Evolutionary conservation across 1,139 yeast species (phyloP), one percentile per base, ranked within the genome.

Genomic region (Scheffersomyces lignicola): DNA sequence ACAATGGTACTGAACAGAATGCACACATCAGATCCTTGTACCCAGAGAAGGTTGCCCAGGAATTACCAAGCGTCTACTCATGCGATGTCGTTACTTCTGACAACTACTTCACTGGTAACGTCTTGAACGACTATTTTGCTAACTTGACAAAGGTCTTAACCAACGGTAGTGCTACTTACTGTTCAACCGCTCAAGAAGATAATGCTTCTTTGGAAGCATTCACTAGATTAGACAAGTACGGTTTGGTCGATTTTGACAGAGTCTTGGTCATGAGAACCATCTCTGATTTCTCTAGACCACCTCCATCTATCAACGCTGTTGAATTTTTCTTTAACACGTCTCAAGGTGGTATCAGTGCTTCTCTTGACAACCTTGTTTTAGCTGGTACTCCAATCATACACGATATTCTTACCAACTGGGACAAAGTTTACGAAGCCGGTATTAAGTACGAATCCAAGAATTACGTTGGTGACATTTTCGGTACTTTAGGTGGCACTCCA

Each of bases 131-230:
- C 48, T 65, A 76, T 47, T 77, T 78, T 51, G 52, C 67, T 21
- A 65, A 66, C 51, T 74, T 63, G 50, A 69, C 82, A 22, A 43
- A 50, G 18, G 50, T 78, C 44, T 57, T 79, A 55, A 73, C 84
- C 42, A 80, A 80, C 49, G 80, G 79, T 32, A 68, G 82, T 31
- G 83, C 78, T 16, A 61, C 59, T 20, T 80, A 78, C 62, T 77
- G 84, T 56, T 55, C 80, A 22, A 76, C 83, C 32, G 84, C 83
- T 36, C 84, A 79, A 57, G 87, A 80, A 57, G 86, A 80, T 53
- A 77, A 79, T 51, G 86, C 86, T 22, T 67, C 82, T 9, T 69
- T 80, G 49, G 83, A 80, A 54, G 78, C 80, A 3, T 58, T 80
- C 40, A 52, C 76, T 28, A 73, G 87, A 60, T 68, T 75, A 51